Base-by-base conservation (phyloP, 805 yeast species). In the Helenozyma baotianmanensis region DNA sequence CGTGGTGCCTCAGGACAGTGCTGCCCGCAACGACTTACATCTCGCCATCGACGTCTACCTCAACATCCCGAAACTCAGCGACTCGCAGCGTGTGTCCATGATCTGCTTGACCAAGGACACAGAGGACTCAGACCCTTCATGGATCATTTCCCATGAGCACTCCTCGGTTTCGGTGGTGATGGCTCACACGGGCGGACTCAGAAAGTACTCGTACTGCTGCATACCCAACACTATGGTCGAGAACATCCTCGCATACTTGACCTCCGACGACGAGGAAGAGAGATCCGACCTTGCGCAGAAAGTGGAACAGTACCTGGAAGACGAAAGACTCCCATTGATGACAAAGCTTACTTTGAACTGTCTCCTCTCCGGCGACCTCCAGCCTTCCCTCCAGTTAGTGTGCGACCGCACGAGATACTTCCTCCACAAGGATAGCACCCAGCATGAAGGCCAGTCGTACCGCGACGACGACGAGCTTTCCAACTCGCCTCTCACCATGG, bases 151-250 rank as follows among this genome's bases (percentile, higher is more conserved):
- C 6, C 58, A 57, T 25, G 46, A 47, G 13, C 47, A 45, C 29
- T 48, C 50, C 24, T 31, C 50, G 1, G 31, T 38, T 14, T 64
- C 72, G 1, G 39, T 60, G 4, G 43, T 66, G 2, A 51, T 66
- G 9, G 58, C 62, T 9, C 51, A 53, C 30, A 56, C 64, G 8
- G 72, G 72, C 2, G 72, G 71, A 2, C 50, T 66, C 14, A 51
- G 72, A 21, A 63, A 60, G 34, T 60, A 54, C 39, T 43, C 67
- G 7, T 62, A 64, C 41, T 65, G 70, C 34, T 45, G 51, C 14
- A 46, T 66, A 11, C 62, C 70, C n/a, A 64, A 60, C 38, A 36
- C 36, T 6, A 29, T 44, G 23, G 48, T 30, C 8, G 34, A 40
- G 23, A 25, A 28, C 14, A 27, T 45, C 9, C 29, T 45, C n/a